Percentiles rank a stretch among this genome's conserved stretches.
phyloP scores from a whole-genome alignment of 805 yeast genomes.

The Starmerella roubikii region DNA sequence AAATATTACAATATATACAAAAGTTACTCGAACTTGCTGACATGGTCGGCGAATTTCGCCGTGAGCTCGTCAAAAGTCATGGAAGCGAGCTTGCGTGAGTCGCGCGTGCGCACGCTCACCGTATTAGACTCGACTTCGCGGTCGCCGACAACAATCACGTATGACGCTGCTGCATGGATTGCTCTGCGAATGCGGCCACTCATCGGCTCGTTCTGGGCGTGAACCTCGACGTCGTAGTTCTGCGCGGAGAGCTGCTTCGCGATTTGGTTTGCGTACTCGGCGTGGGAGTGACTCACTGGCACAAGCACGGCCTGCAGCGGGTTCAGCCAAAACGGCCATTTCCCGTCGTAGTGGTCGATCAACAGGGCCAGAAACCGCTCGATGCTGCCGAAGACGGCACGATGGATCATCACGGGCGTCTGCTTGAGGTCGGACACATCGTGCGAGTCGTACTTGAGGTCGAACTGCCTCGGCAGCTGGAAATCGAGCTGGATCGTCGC shows the following conservation, averaged over 20 bases:
- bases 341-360: slow-evolving; percentile 79
- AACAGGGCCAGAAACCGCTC: slow-evolving; percentile 86
- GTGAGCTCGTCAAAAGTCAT: slow-evolving; percentile 37
- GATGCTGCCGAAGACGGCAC: slow-evolving; percentile 90
- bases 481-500: slow-evolving; percentile 94
- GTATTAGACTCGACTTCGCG: slow-evolving; percentile 51
- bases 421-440: slow-evolving; percentile 30
- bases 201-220: slow-evolving; percentile 60
- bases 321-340: slow-evolving; percentile 96
- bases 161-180: slow-evolving; percentile 57
- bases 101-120: slow-evolving; percentile 49
- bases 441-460: slow-evolving; percentile 45
- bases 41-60: not conserved
- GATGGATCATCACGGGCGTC: slow-evolving; percentile 85
- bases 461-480: slow-evolving; percentile 78
- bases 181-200: slow-evolving; percentile 75
- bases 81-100: slow-evolving; percentile 31
- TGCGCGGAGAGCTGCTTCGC: slow-evolving; percentile 44
- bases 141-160: slow-evolving; percentile 76
- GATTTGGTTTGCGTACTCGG: slow-evolving; percentile 39
- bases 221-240: slow-evolving; percentile 64
- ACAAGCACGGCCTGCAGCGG: slow-evolving; percentile 81
- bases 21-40: not conserved
- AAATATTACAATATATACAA: too few relatives aligned
- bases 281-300: slow-evolving; percentile 53